These are phyloP conservation scores for Typha latifolia DNA, from an alignment of 176 grass and related monocot species.

Conservation along the genomic window DNA sequence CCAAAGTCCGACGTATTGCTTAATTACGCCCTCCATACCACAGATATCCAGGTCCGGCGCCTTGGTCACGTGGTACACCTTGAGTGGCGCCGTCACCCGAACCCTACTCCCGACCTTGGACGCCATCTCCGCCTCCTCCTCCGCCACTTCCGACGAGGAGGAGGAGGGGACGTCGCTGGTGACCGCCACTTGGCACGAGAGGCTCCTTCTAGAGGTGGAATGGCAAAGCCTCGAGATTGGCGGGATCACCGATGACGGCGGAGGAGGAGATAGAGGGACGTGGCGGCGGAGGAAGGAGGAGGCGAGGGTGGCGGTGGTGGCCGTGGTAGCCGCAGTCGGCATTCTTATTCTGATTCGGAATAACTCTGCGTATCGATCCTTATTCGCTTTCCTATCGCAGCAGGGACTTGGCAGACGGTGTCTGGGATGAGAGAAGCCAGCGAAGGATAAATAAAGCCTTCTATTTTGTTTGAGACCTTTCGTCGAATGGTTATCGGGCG, in stretches of 20 bases:
- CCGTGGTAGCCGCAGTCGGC: conserved; percentile 28
- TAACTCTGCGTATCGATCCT: neutral
- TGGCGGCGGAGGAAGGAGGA: conserved; percentile 12
- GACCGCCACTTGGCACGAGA: conserved; percentile 45
- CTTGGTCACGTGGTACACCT: conserved; percentile 76
- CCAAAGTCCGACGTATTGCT: conserved; percentile 66
- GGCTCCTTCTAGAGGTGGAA: conserved; percentile 16
- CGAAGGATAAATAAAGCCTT: conserved; percentile 18
- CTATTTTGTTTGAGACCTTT: conserved; percentile 32
- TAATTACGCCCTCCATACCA: conserved; percentile 74
- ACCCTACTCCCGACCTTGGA: conserved; percentile 68
- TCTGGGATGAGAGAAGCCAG: neutral
- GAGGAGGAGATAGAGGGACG: conserved; percentile 5
- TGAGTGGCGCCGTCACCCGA: conserved; percentile 57
- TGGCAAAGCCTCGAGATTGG: conserved; percentile 3
- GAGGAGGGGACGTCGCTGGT: conserved; percentile 34
- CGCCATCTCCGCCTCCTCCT: conserved; percentile 44
- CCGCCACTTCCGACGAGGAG: conserved; percentile 15
- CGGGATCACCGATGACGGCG: conserved; percentile 5
- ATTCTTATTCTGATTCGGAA: conserved; percentile 1
- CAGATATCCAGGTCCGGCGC: conserved; percentile 61
- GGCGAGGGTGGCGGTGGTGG: conserved; percentile 17
- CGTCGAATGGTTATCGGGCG: conserved; percentile 34
- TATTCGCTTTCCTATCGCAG: neutral
- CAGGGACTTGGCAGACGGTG: neutral